Base-by-base conservation (phyloP, 2,329 filamentous ascomycete species). In the Alternaria infectoria region DNA sequence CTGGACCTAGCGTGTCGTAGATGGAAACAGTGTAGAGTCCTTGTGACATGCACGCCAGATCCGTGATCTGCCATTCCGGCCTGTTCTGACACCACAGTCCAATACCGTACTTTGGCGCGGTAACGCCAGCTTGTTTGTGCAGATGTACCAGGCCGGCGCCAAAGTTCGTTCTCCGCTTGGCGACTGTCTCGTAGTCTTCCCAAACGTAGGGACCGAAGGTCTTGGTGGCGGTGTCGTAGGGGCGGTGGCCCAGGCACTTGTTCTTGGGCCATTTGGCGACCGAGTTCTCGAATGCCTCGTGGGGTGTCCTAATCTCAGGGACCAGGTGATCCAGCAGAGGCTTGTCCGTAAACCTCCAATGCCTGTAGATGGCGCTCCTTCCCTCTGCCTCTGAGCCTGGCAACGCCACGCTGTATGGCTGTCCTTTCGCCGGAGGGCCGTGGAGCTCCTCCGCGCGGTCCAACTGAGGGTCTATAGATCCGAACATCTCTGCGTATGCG, bases 1-100 rank as follows among this genome's bases (percentile, higher is more conserved):
- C 93, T 12, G 95, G 91, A 10, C 95, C 95, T 6, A 99, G 88
- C 12, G 95, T 97, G 81, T 98, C 96, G 84, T 99, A 99, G 54
- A 99, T 90, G 6, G 95, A 97, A 59, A 99, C 93, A 21, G 91
- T 92, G 82, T 87, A 98, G 28, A 98, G 88, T 8, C 91, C 88
- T 80, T 98, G 96, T 12, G 93, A 96, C 82, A 92, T 89, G 77
- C 92, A 90, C 43, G 89, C 96, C 75, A 98, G 83, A 84, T 98
- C 95, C 59, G 90, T 88, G 64, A 97, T 89, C 83, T 96, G 92
- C 93, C 93, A 97, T 81, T 97, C 92, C 0, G 93, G 90, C 63
- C 93, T 86, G 81, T 96, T 96, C 80, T 93, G 91, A 74, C 91
- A 92, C 93, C 93, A 97, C 54, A 97, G 81, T 21, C 93, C 93